A percentile compares a stretch with the other conserved stretches of the same genome.
Evolutionary conservation across 2,329 filamentous ascomycete species (phyloP).

Genomic region (Clonostachys rhizophaga): DNA sequence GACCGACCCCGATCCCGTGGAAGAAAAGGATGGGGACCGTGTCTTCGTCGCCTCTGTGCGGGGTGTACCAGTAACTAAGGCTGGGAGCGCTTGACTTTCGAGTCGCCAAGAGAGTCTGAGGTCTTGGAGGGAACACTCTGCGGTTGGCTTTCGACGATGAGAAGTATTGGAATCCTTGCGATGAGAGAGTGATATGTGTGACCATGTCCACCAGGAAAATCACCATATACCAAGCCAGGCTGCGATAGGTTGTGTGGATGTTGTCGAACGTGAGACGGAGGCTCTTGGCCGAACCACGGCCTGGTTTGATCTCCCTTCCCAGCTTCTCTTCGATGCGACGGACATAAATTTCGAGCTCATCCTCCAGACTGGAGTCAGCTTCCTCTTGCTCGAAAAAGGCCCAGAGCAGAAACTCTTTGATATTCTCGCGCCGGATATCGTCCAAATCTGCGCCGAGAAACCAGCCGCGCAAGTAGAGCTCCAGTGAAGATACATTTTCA

Average conservation of each 20-base stretch:
- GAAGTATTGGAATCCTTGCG: conserved; percentile 47
- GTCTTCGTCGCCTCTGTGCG: conserved; percentile 43
- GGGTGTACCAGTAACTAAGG: conserved; percentile 62
- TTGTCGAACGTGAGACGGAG: conserved; percentile 64
- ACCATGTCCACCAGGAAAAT: conserved; percentile 49
- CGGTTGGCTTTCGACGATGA: conserved; percentile 16
- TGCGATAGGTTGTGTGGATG: conserved; percentile 55
- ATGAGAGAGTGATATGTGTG: conserved; percentile 37
- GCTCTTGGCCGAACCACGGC: conserved; percentile 49
- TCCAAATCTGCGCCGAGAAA: conserved; percentile 54
- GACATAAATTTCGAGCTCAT: conserved; percentile 41
- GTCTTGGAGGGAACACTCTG: conserved; percentile 53
- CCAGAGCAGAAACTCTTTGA: conserved; percentile 64
- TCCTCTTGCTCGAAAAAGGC: conserved; percentile 52
- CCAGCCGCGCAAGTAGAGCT: conserved; percentile 58
- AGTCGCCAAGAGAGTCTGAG: conserved; percentile 39
- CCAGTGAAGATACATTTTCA: conserved; percentile 46
- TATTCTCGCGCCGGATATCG: conserved; percentile 62
- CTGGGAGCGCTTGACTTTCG: conserved; percentile 40
- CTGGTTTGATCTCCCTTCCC: conserved; percentile 43
- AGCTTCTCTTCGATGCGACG: conserved; percentile 47
- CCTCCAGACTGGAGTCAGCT: conserved; percentile 17
- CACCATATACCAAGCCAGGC: conserved; percentile 59
- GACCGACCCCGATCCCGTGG: conserved; percentile 66
- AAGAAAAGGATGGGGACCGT: conserved; percentile 61